Percentiles rank a stretch among this genome's conserved stretches.
Evolutionary conservation across 2,329 filamentous ascomycete species (phyloP).

Genomic region (Thielaviopsis euricoi): DNA sequence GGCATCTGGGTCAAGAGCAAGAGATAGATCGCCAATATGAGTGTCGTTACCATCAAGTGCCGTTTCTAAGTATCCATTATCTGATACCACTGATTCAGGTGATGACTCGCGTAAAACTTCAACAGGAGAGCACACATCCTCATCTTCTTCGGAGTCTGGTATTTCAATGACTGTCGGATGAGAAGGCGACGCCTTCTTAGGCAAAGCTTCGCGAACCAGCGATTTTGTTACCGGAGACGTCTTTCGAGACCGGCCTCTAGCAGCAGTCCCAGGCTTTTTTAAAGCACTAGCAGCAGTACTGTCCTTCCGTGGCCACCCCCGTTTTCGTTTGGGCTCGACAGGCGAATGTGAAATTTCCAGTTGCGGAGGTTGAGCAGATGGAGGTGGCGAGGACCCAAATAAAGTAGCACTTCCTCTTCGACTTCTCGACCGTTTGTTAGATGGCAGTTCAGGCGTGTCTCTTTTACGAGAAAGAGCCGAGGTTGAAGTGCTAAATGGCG

Average conservation of each 20-base stretch:
- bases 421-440: neutral
- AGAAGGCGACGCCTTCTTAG: neutral
- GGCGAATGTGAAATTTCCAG: neutral
- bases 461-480: neutral
- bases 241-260: neutral
- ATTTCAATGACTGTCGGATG: constrained; percentile 10
- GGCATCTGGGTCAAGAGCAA: constrained; percentile 23
- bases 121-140: neutral
- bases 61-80: constrained; percentile 5
- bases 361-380: constrained; percentile 2
- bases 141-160: constrained; percentile 10
- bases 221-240: neutral
- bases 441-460: neutral
- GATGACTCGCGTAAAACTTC: neutral
- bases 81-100: constrained; percentile 3
- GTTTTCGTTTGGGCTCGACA: constrained; percentile 8
- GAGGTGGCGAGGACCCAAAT: neutral
- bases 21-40: constrained; percentile 29
- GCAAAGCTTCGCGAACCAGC: neutral
- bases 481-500: constrained; percentile 3
- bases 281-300: neutral
- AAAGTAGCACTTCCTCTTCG: neutral
- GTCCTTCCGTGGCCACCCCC: constrained; percentile 27
- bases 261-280: neutral
- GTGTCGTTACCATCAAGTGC: constrained; percentile 15